Percentiles rank a stretch among this genome's conserved stretches.
Conservation (phyloP, 768 basidiomycete genomes). For the Boletus rufocinnamomeus region DNA sequence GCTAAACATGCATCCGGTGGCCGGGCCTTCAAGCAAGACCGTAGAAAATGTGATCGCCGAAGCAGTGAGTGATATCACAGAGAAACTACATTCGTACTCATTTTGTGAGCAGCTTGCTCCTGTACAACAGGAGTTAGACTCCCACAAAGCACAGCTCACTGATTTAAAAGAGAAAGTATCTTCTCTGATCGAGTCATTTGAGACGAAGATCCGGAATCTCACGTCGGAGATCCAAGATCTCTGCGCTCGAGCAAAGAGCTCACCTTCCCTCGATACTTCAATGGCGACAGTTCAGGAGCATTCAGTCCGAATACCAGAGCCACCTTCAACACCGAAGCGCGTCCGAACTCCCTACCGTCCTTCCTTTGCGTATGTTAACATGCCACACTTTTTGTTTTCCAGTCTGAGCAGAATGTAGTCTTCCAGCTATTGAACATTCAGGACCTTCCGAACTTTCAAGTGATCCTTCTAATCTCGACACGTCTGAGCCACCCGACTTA, state of each 20-base stretch:
- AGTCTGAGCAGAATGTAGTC: conserved; percentile 24
- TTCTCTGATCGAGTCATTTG: conserved; percentile 33
- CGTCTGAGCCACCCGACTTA: conserved; percentile 9
- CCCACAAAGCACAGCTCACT: conserved; percentile 47
- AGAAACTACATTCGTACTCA: conserved; percentile 5
- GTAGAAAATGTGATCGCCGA: conserved; percentile 28
- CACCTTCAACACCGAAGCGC: conserved; percentile 38
- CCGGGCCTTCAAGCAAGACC: conserved; percentile 9
- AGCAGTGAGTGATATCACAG: conserved; percentile 28
- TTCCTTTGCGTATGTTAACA: conserved; percentile 28
- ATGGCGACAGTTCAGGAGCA: conserved; percentile 12
- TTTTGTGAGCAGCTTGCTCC: conserved; percentile 46
- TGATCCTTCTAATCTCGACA: conserved; percentile 25
- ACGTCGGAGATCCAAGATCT: conserved; percentile 38
- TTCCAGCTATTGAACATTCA: conserved; percentile 20
- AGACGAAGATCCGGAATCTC: conserved; percentile 41
- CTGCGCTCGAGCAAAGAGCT: conserved; percentile 21
- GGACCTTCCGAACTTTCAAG: conserved; percentile 23
- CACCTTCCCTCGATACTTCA: conserved; percentile 15
- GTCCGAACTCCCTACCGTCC: conserved; percentile 33
- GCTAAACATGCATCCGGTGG: background rate
- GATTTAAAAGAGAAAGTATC: conserved; percentile 35
- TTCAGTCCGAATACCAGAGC: conserved; percentile 28
- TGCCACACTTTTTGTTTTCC: background rate
- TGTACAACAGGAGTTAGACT: conserved; percentile 50